Evolutionary conservation across 2,329 filamentous ascomycete genomes (phyloP), one percentile per base, ranked within the genome.

Genomic region (Lachnellula hyalina): DNA sequence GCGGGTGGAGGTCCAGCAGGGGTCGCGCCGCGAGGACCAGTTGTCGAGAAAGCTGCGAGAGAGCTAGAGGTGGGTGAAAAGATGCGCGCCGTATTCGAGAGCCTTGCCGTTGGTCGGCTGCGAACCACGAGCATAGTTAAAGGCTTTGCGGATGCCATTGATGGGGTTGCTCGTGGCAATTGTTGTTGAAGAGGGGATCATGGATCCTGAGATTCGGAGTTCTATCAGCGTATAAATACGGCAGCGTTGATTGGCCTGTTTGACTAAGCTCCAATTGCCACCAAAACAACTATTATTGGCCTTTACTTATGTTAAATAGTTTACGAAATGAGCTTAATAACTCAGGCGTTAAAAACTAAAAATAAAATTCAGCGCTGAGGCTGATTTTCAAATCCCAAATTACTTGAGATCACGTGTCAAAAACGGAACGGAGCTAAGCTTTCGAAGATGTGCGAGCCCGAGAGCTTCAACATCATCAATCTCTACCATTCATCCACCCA

Each of bases 1-100:
- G 84, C 77, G 55, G 90, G 88, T 63, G 90, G 90, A 63, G 89
- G 84, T 48, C 92, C 90, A 61, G 81, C 79, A 61, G 90, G 90
- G 47, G 89, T 85, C 63, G 87, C 84, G 57, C 61, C 56, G 54
- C 67, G 66, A 46, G 64, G 45, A 42, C 53, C 51, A 36, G 59
- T 63, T 41, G 68, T 68, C 35, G 67, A 67, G 62, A 68, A 67
- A 36, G 63, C 55, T 12, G 63, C 63, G 45, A 62, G 44, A 47
- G 61, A 46, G 36, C 36, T 53, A 9, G 59, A 47, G 15, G 56
- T 47, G 15, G 61, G 59, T 44, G 60, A 51, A 38, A 66, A 62
- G 49, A 63, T 59, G 51, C 65, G 64, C 36, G 64, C 57, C 28
- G 60, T 55, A 40, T 52, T 61, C 46, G 65, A 55, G n/a, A 68